phyloP scores from a whole-genome alignment of 179 eudicot species.

The Corrigiola litoralis region DNA sequence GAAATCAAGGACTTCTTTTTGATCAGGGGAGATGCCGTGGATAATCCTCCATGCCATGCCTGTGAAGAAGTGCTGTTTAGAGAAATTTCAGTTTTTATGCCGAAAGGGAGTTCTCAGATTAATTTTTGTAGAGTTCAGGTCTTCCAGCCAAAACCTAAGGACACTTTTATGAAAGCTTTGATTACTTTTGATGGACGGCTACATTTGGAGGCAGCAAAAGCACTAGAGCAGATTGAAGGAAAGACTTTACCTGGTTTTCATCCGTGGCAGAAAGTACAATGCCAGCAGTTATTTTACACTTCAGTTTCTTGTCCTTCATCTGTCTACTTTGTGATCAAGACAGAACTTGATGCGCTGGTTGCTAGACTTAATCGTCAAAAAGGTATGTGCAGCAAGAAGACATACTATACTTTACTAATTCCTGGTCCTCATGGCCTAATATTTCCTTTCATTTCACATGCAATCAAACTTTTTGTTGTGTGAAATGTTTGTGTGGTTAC shows the following conservation, averaged over 20 bases:
- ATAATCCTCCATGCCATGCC: slow-evolving; percentile 44
- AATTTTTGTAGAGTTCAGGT: slow-evolving; percentile 66
- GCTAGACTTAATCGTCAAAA: slow-evolving; percentile 36
- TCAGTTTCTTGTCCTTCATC: slow-evolving; percentile 64
- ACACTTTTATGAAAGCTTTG: slow-evolving; percentile 57
- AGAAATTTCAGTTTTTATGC: slow-evolving; percentile 69
- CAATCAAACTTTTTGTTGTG: neutral
- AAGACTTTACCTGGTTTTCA: slow-evolving; percentile 68
- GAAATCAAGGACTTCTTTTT: slow-evolving; percentile 50
- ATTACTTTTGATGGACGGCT: slow-evolving; percentile 76
- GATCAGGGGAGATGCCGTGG: slow-evolving; percentile 57
- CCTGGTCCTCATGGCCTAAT: neutral
- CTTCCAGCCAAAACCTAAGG: slow-evolving; percentile 52
- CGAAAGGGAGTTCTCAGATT: slow-evolving; percentile 50
- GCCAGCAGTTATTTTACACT: slow-evolving; percentile 70
- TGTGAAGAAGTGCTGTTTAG: slow-evolving; percentile 71
- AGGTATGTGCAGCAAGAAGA: slow-evolving; percentile 39
- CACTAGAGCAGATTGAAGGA: slow-evolving; percentile 87
- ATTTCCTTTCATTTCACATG: neutral
- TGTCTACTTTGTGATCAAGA: slow-evolving; percentile 53
- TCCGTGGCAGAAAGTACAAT: slow-evolving; percentile 85
- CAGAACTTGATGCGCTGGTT: slow-evolving; percentile 45
- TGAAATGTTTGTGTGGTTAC: too few relatives aligned
- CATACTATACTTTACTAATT: neutral
- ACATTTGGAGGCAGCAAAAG: slow-evolving; percentile 97